Evolutionary conservation across 2,329 filamentous ascomycete species (phyloP), one percentile per base, ranked within the genome.

Genomic region (Colletotrichum sidae): DNA sequence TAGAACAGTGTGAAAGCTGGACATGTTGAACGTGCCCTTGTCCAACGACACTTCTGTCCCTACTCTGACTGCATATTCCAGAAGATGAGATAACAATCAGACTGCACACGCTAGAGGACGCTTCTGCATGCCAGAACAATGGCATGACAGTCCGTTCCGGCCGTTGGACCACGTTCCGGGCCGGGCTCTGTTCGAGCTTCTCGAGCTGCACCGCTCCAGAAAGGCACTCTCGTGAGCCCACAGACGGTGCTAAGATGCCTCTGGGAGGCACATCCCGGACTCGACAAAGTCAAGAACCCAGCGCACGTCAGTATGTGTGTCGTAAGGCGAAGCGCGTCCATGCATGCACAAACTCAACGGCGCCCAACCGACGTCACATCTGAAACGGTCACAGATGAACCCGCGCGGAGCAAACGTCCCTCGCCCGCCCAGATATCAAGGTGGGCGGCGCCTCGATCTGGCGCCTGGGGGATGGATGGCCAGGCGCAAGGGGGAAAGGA

Each of bases 181-280:
- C 55, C 47, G 45, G 12, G 55, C 55, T 33, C 46, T n/a, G 2
- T 58, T 58, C 35, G 45, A 50, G 13, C 35, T 37, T 17, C 25
- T 25, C 25, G 25, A 25, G 25, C 25, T 25, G 25, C 25, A 25
- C 25, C 25, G 25, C 25, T 25, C 3, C 25, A 5, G 25, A 25
- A 25, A 25, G 55, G 35, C 41, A 53, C 39, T 41, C 53, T 62
- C 57, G 12, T 45, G 42, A 42, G 41, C 63, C 54, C 63, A 66
- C 63, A 11, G 63, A 66, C 58, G 54, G 63, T 57, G 63, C 63
- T 66, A 62, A 56, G 63, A 63, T 63, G 41, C 34, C 63, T 49
- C 13, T 39, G 46, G 54, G 47, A 58, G 55, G 46, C 55, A 33
- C 56, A 62, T 62, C 58, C 63, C 39, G 63, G 54, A 57, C 52